These are phyloP conservation scores for Blastobotrys buckinghamii DNA, from an alignment of 1,139 yeast genomes.

Conservation along the genomic window DNA sequence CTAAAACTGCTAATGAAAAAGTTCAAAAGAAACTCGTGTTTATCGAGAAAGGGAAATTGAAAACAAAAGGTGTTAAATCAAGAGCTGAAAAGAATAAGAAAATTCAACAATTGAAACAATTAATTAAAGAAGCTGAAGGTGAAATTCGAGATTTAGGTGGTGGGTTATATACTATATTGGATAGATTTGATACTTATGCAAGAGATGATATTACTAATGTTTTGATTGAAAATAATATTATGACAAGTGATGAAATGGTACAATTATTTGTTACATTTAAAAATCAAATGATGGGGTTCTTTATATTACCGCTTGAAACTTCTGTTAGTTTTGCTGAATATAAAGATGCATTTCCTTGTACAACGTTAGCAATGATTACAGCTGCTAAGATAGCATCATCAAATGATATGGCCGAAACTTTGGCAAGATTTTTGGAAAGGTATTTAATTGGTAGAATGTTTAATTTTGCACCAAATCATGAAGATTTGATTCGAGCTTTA, in stretches of 20 bases:
- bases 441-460: slow-evolving; percentile 42
- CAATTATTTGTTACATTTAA: background rate
- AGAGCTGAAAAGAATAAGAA: background rate
- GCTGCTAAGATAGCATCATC: slow-evolving; percentile 1
- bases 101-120: background rate
- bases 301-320: background rate
- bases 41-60: background rate
- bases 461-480: slow-evolving; percentile 32
- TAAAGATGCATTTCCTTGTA: background rate
- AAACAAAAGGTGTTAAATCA: background rate
- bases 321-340: background rate
- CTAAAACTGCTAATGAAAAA: too few relatives aligned
- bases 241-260: background rate
- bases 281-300: background rate
- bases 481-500: slow-evolving; percentile 26
- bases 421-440: slow-evolving; percentile 38
- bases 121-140: slow-evolving; percentile 1
- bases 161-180: background rate
- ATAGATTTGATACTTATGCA: background rate
- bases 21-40: background rate
- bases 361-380: slow-evolving; percentile 1
- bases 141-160: slow-evolving; percentile 2
- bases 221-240: background rate
- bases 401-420: background rate
- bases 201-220: background rate